These are phyloP conservation scores for Erodium trifolium DNA, from an alignment of 441 rosid species.

Conservation along the genomic window DNA sequence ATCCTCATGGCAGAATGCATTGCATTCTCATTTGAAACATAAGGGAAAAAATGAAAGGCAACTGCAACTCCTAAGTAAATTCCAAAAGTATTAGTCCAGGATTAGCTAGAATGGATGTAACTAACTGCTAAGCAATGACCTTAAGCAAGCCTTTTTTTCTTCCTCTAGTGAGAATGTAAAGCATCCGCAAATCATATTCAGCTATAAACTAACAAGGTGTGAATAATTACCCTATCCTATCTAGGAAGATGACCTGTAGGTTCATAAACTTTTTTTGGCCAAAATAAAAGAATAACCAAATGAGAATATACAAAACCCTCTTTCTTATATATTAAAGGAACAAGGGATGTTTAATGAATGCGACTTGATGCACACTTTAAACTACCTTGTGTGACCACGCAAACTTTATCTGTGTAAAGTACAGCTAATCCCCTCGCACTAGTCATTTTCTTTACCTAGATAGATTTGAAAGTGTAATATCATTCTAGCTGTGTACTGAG, in stretches of 20 bases:
- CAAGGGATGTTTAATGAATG: too few relatives aligned
- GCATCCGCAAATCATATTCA: neutral
- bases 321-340: neutral
- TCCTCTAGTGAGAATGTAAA: neutral
- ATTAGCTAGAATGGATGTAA: neutral
- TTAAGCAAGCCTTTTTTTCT: neutral
- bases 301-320: neutral
- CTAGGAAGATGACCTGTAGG: neutral
- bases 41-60: too few relatives aligned
- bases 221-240: neutral
- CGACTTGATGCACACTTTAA: too few relatives aligned
- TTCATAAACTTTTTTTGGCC: neutral
- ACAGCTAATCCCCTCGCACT: too few relatives aligned
- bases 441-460: neutral
- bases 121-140: neutral
- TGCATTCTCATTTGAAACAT: too few relatives aligned
- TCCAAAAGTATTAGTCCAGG: neutral
- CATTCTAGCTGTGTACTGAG: neutral
- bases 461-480: neutral
- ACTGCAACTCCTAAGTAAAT: neutral
- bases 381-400: too few relatives aligned
- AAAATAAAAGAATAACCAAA: neutral
- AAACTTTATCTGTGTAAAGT: too few relatives aligned
- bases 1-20: too few relatives aligned
- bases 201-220: neutral